A percentile compares a stretch with the other conserved stretches of the same genome.
Evolutionary conservation across 176 grass and related monocot species (phyloP).

Genomic region (Elymus sibiricus): DNA sequence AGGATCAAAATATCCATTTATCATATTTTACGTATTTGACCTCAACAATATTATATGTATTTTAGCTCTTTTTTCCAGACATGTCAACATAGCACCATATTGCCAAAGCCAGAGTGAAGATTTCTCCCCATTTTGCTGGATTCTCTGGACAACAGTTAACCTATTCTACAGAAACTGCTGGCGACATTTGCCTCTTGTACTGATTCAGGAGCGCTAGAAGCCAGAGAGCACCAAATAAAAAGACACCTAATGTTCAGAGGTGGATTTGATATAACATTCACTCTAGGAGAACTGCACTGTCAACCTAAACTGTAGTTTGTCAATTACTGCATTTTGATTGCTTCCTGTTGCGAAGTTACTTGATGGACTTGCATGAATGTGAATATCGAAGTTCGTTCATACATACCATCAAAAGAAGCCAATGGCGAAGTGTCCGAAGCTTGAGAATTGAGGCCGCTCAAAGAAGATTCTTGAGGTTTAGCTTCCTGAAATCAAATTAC

Average conservation of each 20-base stretch:
- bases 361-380: constrained; percentile 18
- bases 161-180: neutral
- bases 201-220: constrained; percentile 10
- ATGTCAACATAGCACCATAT: neutral
- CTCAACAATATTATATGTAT: neutral
- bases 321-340: neutral
- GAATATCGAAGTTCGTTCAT: constrained; percentile 32
- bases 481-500: constrained; percentile 44
- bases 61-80: neutral
- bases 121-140: constrained; percentile 1
- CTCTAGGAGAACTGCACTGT: neutral
- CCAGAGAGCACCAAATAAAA: constrained; percentile 5
- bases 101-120: neutral
- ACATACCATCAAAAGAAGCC: constrained; percentile 61
- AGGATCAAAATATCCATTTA: constrained; percentile 1
- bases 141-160: constrained; percentile 12
- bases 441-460: constrained; percentile 37
- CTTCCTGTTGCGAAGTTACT: constrained; percentile 16
- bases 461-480: constrained; percentile 55
- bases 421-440: constrained; percentile 61
- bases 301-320: neutral
- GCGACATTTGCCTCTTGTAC: neutral
- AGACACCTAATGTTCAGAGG: neutral
- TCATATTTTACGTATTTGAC: constrained; percentile 6
- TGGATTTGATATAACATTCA: constrained; percentile 4